Evolutionary conservation across 192 early-diverging fungal genomes (phyloP).

Genomic region (Dissophora ornata): DNA sequence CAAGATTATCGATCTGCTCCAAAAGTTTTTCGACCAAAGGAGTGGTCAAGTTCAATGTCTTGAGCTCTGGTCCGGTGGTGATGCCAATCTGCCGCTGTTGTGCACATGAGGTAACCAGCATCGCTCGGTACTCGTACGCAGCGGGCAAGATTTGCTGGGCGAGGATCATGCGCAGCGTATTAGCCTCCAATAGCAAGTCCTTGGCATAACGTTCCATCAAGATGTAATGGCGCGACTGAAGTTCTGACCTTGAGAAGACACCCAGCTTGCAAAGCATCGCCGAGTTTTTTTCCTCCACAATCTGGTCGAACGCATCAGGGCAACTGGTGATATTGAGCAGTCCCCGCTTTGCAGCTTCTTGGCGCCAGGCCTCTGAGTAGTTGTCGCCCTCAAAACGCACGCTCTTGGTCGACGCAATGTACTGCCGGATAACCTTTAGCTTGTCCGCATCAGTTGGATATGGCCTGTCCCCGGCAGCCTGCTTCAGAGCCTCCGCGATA

Average conservation of each 20-base stretch:
- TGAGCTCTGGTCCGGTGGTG: constrained; percentile 77
- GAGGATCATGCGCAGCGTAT: constrained; percentile 86
- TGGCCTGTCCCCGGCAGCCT: constrained; percentile 85
- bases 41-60: constrained; percentile 71
- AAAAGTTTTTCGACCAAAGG: constrained; percentile 70
- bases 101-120: constrained; percentile 81
- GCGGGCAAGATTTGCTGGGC: constrained; percentile 89
- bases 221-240: constrained; percentile 95
- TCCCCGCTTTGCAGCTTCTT: constrained; percentile 93
- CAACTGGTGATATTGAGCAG: constrained; percentile 94
- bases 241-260: constrained; percentile 88
- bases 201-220: constrained; percentile 97
- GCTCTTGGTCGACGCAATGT: constrained; percentile 81
- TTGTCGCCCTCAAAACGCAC: constrained; percentile 98
- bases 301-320: constrained; percentile 89
- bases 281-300: constrained; percentile 77
- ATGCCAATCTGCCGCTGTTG: constrained; percentile 78
- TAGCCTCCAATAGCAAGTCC: constrained; percentile 93
- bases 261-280: constrained; percentile 82
- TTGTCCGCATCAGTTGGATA: constrained; percentile 87
- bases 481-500: constrained; percentile 78
- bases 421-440: constrained; percentile 86
- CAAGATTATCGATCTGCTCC: constrained; percentile 64
- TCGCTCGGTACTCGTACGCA: constrained; percentile 89
- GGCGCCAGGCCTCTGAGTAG: constrained; percentile 94